Conservation (phyloP, 805 yeast genomes). For the Candida taoyuanica region DNA sequence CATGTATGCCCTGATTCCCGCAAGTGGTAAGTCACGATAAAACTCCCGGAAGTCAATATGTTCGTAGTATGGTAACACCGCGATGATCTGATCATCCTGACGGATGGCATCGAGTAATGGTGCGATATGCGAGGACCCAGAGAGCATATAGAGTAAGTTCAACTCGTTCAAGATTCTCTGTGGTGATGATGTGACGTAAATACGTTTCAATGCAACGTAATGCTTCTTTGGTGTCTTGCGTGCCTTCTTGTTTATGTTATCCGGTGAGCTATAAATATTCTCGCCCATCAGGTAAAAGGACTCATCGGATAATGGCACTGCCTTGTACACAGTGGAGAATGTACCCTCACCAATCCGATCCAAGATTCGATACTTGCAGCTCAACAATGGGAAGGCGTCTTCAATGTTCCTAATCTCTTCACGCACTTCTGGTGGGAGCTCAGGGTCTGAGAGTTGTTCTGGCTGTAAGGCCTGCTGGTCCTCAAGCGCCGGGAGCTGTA, state of each 20-base stretch:
- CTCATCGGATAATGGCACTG: conserved; percentile 41
- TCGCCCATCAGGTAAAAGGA: conserved; percentile 33
- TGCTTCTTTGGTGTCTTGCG: conserved; percentile 22
- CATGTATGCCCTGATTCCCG: conserved; percentile 78
- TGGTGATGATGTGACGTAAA: conserved; percentile 94
- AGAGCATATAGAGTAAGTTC: conserved; percentile 62
- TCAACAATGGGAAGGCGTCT: conserved; percentile 49
- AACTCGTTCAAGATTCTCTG: conserved; percentile 86
- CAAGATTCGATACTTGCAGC: conserved; percentile 29
- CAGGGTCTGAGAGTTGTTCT: conserved; percentile 33
- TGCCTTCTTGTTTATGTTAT: conserved; percentile 22
- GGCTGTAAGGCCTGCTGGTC: background rate
- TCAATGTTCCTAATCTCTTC: conserved; percentile 56
- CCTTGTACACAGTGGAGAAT: conserved; percentile 80
- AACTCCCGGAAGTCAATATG: conserved; percentile 89
- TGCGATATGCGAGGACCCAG: conserved; percentile 72
- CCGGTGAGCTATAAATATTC: conserved; percentile 29
- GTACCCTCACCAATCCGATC: conserved; percentile 79
- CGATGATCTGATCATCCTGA: conserved; percentile 86
- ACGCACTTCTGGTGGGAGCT: conserved; percentile 46
- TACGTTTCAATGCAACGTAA: conserved; percentile 83
- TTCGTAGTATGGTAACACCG: conserved; percentile 85
- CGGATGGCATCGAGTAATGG: conserved; percentile 87
- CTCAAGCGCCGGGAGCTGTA: background rate
- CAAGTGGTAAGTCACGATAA: conserved; percentile 71